Percentiles rank a stretch among this genome's conserved stretches.
phyloP scores from a whole-genome alignment of 768 basidiomycete species.

The Serendipita vermifera region DNA sequence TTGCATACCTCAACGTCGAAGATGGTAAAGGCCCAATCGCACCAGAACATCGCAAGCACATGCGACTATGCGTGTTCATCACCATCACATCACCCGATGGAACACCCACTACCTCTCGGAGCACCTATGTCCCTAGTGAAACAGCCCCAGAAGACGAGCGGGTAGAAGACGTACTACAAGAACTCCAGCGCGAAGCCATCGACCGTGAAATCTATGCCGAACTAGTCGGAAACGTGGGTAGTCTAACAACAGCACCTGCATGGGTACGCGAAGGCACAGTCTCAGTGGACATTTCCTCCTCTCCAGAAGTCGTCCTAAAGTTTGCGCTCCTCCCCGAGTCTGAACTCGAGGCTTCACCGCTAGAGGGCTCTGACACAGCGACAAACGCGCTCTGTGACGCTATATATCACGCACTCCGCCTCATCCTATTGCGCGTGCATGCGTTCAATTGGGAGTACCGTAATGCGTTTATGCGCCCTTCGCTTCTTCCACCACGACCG shows the following conservation, averaged over 20 bases:
- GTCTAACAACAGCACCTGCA: conserved; percentile 59
- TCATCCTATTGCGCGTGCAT: conserved; percentile 53
- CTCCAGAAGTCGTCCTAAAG: conserved; percentile 50
- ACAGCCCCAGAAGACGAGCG: conserved; percentile 23
- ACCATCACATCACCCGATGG: conserved; percentile 26
- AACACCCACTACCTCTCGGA: conserved; percentile 25
- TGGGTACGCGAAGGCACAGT: conserved; percentile 68
- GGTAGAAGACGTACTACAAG: conserved; percentile 28
- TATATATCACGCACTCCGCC: conserved; percentile 49
- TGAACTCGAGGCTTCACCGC: neutral
- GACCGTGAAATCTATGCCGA: conserved; percentile 70
- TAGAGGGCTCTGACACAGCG: conserved; percentile 20
- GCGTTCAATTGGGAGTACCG: conserved; percentile 27
- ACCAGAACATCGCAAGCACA: conserved; percentile 48
- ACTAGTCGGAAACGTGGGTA: conserved; percentile 65
- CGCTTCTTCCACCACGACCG: conserved; percentile 17
- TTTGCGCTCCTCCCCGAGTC: conserved; percentile 29
- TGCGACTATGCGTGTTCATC: conserved; percentile 50
- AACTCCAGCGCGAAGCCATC: conserved; percentile 48
- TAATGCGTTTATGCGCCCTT: conserved; percentile 7
- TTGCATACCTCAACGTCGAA: conserved; percentile 48
- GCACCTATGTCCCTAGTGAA: conserved; percentile 21
- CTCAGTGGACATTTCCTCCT: conserved; percentile 63
- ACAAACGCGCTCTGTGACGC: conserved; percentile 43
- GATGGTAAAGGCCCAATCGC: conserved; percentile 31